phyloP scores from a whole-genome alignment of 164 flowering plant genomes.

The Litsea cubeba region DNA sequence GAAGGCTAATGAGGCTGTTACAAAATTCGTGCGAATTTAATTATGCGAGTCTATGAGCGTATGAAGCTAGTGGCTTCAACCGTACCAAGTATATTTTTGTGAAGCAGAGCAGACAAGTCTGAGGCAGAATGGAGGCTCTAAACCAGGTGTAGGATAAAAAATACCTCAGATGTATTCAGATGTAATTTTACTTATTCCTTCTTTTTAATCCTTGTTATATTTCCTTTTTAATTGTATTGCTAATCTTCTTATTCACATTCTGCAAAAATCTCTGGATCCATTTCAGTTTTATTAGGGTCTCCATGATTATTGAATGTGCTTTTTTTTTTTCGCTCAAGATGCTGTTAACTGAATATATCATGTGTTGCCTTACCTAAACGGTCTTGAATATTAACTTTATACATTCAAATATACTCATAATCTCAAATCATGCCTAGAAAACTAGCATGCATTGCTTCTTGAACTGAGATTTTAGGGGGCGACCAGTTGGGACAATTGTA shows the following conservation, averaged over 20 bases:
- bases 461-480: no score
- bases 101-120: neutral
- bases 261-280: neutral
- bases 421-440: no score
- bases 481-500: no score
- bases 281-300: no score
- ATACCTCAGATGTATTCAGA: neutral
- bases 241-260: neutral
- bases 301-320: no score
- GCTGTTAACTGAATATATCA: no score
- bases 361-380: no score
- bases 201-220: neutral
- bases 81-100: neutral
- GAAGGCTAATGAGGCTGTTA: constrained; percentile 68
- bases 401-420: no score
- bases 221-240: neutral
- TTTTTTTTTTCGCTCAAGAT: no score
- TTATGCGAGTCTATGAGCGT: constrained; percentile 16
- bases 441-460: no score
- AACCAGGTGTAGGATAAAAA: constrained; percentile 7
- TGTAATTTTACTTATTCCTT: neutral
- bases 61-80: neutral
- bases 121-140: constrained; percentile 1
- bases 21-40: constrained; percentile 45
- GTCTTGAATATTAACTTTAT: no score